A percentile compares a stretch with the other conserved stretches of the same genome.
These are phyloP conservation scores for Kregervanrija fluxuum DNA, from an alignment of 805 yeast genomes.

Conservation along the genomic window DNA sequence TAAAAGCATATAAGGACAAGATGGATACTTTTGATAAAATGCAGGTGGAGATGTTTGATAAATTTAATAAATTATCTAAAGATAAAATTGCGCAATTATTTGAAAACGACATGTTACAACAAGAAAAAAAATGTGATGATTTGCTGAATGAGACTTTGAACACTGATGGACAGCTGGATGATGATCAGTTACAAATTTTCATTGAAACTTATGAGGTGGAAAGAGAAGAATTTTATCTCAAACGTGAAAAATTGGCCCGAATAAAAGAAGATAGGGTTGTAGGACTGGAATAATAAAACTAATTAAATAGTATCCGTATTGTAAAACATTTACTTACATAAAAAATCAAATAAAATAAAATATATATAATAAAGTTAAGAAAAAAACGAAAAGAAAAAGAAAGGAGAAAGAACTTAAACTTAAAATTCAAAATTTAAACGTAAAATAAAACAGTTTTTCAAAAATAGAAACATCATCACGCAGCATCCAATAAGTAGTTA, in stretches of 20 bases:
- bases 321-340: background rate
- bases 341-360: too few relatives aligned
- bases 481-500: constrained; percentile 69
- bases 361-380: background rate
- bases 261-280: constrained; percentile 38
- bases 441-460: background rate
- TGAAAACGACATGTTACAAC: constrained; percentile 24
- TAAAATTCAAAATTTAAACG: background rate
- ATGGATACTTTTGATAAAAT: constrained; percentile 16
- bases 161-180: constrained; percentile 12
- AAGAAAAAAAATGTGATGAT: constrained; percentile 11
- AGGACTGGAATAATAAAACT: constrained; percentile 16
- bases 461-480: constrained; percentile 26
- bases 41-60: constrained; percentile 26
- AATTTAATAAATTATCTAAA: constrained; percentile 25
- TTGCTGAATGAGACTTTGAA: constrained; percentile 13
- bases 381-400: background rate
- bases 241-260: constrained; percentile 40
- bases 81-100: constrained; percentile 30
- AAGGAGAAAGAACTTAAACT: background rate
- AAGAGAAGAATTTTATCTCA: constrained; percentile 36
- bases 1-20: constrained; percentile 15
- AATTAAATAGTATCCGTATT: background rate
- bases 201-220: constrained; percentile 34
- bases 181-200: constrained; percentile 30